Evolutionary conservation across 768 basidiomycete species (phyloP), one percentile per base, ranked within the genome.

Genomic region (Guyanaporus albipodus): DNA sequence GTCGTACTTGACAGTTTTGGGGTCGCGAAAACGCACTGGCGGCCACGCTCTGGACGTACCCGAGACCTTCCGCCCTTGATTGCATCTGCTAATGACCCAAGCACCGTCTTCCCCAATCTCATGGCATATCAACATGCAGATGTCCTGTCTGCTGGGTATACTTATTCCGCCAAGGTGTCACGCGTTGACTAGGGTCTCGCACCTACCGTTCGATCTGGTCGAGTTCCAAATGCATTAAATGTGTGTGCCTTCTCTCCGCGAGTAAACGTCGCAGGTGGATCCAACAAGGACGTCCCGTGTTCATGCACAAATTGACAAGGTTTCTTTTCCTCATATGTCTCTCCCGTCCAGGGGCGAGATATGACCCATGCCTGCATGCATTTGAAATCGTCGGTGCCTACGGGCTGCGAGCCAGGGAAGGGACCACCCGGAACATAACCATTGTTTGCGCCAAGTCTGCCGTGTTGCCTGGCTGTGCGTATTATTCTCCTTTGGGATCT

Each of bases 1-100:
- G 54, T 55, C 32, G 38, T 40, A 34, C 11, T 11, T 66, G 63
- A 66, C 63, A 66, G 66, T 56, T 64, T 67, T 67, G 53, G 63
- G 63, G 63, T 58, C 50, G 39, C 43, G 23, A 37, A 36, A 42
- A 45, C 11, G 15, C 35, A 21, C 48, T 38, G 49, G 18, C 37
- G 14, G 27, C 23, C 49, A 57, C 35, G 42, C 43, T 53, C 52
- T 48, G 35, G 46, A 24, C 35, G 12, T n/a, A 34, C 42, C 36
- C 50, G 24, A 34, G 10, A 31, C 32, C 34, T 41, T n/a, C n/a
- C 43, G 17, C 31, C 40, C 26, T 26, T 11, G 31, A 38, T 29
- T 29, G 41, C 4, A 17, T 24, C 23, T 24, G 31, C 28, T 24
- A 33, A 15, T 40, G 31, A 10, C 7, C 15, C 29, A 18, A 19